These are phyloP conservation scores for Agrocybe praecox DNA, from an alignment of 768 basidiomycete genomes.

Conservation along the genomic window DNA sequence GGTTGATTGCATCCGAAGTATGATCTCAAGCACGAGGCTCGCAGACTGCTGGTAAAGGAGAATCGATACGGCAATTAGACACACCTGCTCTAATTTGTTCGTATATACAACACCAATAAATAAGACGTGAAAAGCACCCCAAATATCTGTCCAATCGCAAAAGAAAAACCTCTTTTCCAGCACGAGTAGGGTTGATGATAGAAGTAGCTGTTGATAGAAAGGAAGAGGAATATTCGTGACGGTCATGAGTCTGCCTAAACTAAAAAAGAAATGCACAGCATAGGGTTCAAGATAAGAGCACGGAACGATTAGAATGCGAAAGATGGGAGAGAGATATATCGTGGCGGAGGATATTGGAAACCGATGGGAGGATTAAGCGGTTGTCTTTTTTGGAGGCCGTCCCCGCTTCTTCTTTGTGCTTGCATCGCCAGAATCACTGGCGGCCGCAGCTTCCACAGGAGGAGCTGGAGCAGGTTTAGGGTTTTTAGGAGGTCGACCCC, in stretches of 20 bases:
- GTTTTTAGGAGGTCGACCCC: constrained; percentile 76
- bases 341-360: constrained; percentile 19
- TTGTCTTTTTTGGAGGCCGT: constrained; percentile 62
- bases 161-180: constrained; percentile 19
- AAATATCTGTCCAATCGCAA: constrained; percentile 26
- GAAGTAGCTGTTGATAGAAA: constrained; percentile 25
- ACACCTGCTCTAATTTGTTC: constrained; percentile 26
- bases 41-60: constrained; percentile 24
- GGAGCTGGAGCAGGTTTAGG: constrained; percentile 50
- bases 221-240: constrained; percentile 29
- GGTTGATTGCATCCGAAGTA: constrained; percentile 18
- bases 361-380: constrained; percentile 20
- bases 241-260: constrained; percentile 38
- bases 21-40: constrained; percentile 25
- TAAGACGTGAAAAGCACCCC: constrained; percentile 25
- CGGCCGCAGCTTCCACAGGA: constrained; percentile 25
- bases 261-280: constrained; percentile 29
- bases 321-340: constrained; percentile 15
- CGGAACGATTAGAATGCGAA: constrained; percentile 12
- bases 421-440: constrained; percentile 43
- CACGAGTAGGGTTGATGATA: constrained; percentile 19
- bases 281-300: constrained; percentile 24
- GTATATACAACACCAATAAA: constrained; percentile 33
- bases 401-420: constrained; percentile 71
- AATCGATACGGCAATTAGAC: constrained; percentile 31